Base-by-base conservation (phyloP, 2,329 filamentous ascomycete species). In the Paracoccidioides brasiliensis region DNA sequence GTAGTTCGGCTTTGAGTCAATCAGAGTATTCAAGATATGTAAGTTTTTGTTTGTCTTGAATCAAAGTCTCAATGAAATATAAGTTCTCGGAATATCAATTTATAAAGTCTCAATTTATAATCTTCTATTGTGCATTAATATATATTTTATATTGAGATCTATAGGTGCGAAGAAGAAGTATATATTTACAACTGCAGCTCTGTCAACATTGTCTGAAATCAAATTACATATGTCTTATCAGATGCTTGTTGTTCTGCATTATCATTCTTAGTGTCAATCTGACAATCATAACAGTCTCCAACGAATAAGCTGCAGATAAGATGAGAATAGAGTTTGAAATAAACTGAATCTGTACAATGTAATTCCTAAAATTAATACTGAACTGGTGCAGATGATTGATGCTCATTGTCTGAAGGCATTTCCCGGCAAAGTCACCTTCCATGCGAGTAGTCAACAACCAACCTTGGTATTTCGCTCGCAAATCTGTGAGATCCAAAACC, bases 391-490 rank as follows among this genome's bases (percentile, higher is more conserved):
- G 48, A 46, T 52, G 48, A 5, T 53, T 40, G 28, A 49, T 32
- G 41, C 53, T 40, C 54, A 56, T 56, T 37, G 43, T 43, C 22
- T 28, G 40, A n/a, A 56, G 54, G 30, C 54, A 56, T 53, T 56
- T 56, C 15, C 49, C 54, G n/a, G 54, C 54, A 53, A 56, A 40
- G 33, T 56, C 48, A 40, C 54, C 54, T 41, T 32, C 33, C 35
- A 56, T 52, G 48, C 48, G 22, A 53, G 49, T 56, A 30, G 54
- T 56, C 48, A 56, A 46, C 54, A 53, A 41, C 54, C 54, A 56
- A 56, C 48, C 28, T 38, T 56, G 33, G 30, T 46, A 22, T 53
- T 14, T 28, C 14, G 48, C 48, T 46, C 48, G 54, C 8, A 53
- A 56, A 30, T 56, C 48, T 15, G 53, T 56, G 35, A 56, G 40